A percentile compares a stretch with the other conserved stretches of the same genome.
Evolutionary conservation across 768 basidiomycete genomes (phyloP).

Genomic region (Amanita pallidorosea): DNA sequence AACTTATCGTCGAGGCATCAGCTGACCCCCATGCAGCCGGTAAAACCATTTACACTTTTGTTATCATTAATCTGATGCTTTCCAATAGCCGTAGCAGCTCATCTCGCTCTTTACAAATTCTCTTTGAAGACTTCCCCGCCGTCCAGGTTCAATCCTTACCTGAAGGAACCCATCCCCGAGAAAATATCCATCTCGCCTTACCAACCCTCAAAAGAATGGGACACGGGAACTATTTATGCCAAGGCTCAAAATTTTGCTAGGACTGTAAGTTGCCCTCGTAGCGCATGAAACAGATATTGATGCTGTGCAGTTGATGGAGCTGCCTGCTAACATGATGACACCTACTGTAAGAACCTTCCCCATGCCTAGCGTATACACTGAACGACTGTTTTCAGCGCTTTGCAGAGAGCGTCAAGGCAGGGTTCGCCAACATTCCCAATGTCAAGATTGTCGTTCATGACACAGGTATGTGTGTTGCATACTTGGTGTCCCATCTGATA

Average conservation of each 20-base stretch:
- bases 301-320: conserved; percentile 56
- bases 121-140: conserved; percentile 66
- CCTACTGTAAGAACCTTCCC: conserved; percentile 45
- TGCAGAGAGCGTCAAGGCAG: conserved; percentile 55
- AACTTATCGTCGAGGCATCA: conserved; percentile 53
- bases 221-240: conserved; percentile 62
- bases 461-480: conserved; percentile 36
- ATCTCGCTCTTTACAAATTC: conserved; percentile 68
- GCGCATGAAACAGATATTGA: background rate
- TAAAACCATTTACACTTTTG: conserved; percentile 17
- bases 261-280: conserved; percentile 35
- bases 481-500: conserved; percentile 5
- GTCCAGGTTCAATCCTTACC: conserved; percentile 54
- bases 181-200: conserved; percentile 39
- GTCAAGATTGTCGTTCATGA: conserved; percentile 65
- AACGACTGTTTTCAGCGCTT: conserved; percentile 37
- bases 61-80: conserved; percentile 1
- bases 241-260: conserved; percentile 73
- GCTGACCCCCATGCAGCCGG: conserved; percentile 72
- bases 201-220: conserved; percentile 49
- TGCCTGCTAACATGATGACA: conserved; percentile 80
- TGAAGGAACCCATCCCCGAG: conserved; percentile 37
- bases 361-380: background rate
- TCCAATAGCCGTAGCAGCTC: conserved; percentile 58
- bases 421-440: conserved; percentile 55